Evolutionary conservation across 257 asterid species (phyloP).

Genomic region (Fraxinus pennsylvanica): DNA sequence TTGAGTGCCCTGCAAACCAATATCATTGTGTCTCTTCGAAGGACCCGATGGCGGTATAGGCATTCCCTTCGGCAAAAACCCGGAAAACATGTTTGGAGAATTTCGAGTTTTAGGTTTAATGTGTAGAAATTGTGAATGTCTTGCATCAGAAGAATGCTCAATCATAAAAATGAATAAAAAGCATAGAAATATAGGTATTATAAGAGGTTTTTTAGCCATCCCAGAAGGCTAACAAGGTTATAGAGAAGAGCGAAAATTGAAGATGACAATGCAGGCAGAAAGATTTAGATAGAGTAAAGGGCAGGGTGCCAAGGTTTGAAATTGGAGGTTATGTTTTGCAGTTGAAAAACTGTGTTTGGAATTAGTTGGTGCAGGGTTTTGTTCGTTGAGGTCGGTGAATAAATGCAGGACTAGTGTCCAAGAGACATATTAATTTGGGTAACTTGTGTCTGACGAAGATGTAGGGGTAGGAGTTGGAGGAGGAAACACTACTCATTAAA

Average conservation of each 20-base stretch:
- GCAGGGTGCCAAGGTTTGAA: background rate
- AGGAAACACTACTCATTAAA: slow-evolving; percentile 43
- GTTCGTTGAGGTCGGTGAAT: slow-evolving; percentile 17
- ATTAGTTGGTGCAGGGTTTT: slow-evolving; percentile 26
- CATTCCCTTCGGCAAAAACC: slow-evolving; percentile 61
- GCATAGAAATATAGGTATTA: slow-evolving; percentile 24
- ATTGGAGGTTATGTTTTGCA: slow-evolving; percentile 19
- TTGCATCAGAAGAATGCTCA: slow-evolving; percentile 42
- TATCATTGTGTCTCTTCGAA: slow-evolving; percentile 57
- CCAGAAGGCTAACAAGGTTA: background rate
- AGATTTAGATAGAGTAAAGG: background rate
- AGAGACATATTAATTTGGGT: slow-evolving; percentile 31
- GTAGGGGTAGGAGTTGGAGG: slow-evolving; percentile 20
- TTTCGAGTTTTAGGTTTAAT: slow-evolving; percentile 28
- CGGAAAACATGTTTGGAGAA: slow-evolving; percentile 35
- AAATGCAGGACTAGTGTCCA: background rate
- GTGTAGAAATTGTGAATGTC: slow-evolving; percentile 53
- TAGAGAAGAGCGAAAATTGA: background rate
- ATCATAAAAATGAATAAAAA: slow-evolving; percentile 24
- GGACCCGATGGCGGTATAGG: slow-evolving; percentile 86
- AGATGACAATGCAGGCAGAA: background rate
- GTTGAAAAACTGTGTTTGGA: slow-evolving; percentile 33
- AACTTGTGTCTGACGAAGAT: slow-evolving; percentile 61
- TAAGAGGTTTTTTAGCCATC: slow-evolving; percentile 38
- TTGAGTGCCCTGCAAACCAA: slow-evolving; percentile 39